Percentiles rank a stretch among this genome's conserved stretches.
Conservation (phyloP, 1,284 basidiomycete species). For the Cryptococcus amylolentus region DNA sequence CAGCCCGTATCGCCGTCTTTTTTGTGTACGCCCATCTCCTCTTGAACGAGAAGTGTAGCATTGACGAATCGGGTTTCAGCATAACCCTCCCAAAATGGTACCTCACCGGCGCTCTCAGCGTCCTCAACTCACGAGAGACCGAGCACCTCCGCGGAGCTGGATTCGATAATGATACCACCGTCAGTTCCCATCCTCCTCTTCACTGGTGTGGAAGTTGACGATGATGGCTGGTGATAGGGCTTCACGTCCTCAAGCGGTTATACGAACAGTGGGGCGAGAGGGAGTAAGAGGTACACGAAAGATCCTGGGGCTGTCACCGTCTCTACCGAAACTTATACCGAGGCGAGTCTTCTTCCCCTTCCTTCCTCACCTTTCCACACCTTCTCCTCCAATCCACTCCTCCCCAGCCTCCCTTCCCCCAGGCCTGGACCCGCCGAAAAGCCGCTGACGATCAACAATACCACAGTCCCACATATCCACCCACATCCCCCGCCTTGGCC, state of each 20-base stretch:
- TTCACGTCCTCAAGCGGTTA: not conserved
- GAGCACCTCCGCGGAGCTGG: conserved; percentile 1
- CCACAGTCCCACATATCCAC: too few relatives aligned
- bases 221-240: not conserved
- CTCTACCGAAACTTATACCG: not conserved
- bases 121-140: conserved; percentile 12
- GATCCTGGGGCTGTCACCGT: not conserved
- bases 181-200: not conserved
- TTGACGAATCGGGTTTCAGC: too few relatives aligned
- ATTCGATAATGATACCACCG: not conserved
- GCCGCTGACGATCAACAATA: too few relatives aligned
- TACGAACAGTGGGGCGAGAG: not conserved
- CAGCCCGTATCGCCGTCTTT: not conserved
- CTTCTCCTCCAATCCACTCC: too few relatives aligned
- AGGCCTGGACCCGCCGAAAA: too few relatives aligned
- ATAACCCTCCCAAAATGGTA: conserved; percentile 17
- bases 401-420: too few relatives aligned
- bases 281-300: not conserved
- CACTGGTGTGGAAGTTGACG: too few relatives aligned
- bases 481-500: too few relatives aligned
- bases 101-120: conserved; percentile 9
- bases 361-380: too few relatives aligned
- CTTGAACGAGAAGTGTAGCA: too few relatives aligned
- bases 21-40: too few relatives aligned
- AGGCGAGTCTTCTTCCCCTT: not conserved